Conservation (phyloP, 129 eudicot genomes). For the Flaveria robusta region DNA sequence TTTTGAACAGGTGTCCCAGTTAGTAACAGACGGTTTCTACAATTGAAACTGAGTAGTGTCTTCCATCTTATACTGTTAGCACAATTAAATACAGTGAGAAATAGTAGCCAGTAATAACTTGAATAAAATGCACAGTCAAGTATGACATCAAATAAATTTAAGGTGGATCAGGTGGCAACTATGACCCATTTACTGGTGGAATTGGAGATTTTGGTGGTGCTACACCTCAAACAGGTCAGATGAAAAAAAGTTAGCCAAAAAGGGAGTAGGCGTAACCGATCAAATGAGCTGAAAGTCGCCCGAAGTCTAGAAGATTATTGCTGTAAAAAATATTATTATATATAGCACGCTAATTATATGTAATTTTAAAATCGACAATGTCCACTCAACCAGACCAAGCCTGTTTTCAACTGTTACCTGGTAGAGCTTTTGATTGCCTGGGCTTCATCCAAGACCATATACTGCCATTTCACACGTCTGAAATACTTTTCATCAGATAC, state of each 20-base stretch:
- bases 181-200: background rate
- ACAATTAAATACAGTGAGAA: slow-evolving; percentile 31
- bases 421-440: slow-evolving; percentile 93
- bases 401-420: slow-evolving; percentile 51
- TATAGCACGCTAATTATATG: background rate
- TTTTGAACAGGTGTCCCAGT: slow-evolving; percentile 98
- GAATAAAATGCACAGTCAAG: slow-evolving; percentile 9
- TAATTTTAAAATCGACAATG: background rate
- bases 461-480: slow-evolving; percentile 96
- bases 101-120: slow-evolving; percentile 10
- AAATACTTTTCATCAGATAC: slow-evolving; percentile 93
- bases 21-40: slow-evolving; percentile 96
- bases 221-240: background rate
- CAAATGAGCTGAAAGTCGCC: background rate
- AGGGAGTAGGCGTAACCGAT: background rate
- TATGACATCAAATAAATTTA: background rate
- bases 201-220: background rate
- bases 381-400: background rate
- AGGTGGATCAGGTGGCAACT: background rate
- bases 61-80: slow-evolving; percentile 95
- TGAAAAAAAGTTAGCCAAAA: background rate
- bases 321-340: background rate
- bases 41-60: slow-evolving; percentile 93
- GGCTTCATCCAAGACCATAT: slow-evolving; percentile 99
- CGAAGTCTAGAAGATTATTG: background rate